These are phyloP conservation scores for Rhododendron henanense DNA, from an alignment of 148 eudicot species.

Conservation along the genomic window DNA sequence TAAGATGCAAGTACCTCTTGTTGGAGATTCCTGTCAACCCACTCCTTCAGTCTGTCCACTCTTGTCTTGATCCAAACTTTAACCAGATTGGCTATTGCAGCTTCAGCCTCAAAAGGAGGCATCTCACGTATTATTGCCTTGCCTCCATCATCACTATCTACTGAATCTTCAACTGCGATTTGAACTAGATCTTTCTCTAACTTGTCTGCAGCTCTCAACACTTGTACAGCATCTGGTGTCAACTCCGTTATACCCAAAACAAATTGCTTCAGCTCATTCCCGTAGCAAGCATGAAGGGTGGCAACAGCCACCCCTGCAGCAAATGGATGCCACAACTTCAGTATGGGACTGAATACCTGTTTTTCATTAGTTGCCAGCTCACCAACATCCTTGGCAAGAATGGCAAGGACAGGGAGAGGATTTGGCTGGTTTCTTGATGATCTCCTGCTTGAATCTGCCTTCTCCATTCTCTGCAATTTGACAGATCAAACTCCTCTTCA, in stretches of 20 bases:
- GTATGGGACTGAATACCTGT: conserved; percentile 75
- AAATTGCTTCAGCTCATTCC: conserved; percentile 91
- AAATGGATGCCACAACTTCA: conserved; percentile 93
- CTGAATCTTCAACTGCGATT: conserved; percentile 98
- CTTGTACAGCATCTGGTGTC: conserved; percentile 91
- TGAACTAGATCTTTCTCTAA: conserved; percentile 92
- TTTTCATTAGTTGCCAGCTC: conserved; percentile 86
- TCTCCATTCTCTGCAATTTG: conserved; percentile 83
- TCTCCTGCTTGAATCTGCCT: conserved; percentile 94
- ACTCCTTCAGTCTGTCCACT: conserved; percentile 68
- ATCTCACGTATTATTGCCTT: conserved; percentile 96
- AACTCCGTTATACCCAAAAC: conserved; percentile 72
- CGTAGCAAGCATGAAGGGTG: conserved; percentile 94
- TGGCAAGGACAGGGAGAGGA: conserved; percentile 86
- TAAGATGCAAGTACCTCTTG: conserved; percentile 61
- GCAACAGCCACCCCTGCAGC: conserved; percentile 99
- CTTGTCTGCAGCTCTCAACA: conserved; percentile 91
- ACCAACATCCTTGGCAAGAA: conserved; percentile 92
- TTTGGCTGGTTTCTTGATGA: conserved; percentile 86
- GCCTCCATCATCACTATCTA: conserved; percentile 97
- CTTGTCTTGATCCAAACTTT: conserved; percentile 85
- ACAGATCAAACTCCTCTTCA: conserved; percentile 11
- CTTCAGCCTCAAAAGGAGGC: conserved; percentile 99
- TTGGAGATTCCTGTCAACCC: conserved; percentile 74
- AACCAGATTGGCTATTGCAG: conserved; percentile 78